Evolutionary conservation across 2,329 filamentous ascomycete species (phyloP), one percentile per base, ranked within the genome.

Genomic region (Elsinoe australis): DNA sequence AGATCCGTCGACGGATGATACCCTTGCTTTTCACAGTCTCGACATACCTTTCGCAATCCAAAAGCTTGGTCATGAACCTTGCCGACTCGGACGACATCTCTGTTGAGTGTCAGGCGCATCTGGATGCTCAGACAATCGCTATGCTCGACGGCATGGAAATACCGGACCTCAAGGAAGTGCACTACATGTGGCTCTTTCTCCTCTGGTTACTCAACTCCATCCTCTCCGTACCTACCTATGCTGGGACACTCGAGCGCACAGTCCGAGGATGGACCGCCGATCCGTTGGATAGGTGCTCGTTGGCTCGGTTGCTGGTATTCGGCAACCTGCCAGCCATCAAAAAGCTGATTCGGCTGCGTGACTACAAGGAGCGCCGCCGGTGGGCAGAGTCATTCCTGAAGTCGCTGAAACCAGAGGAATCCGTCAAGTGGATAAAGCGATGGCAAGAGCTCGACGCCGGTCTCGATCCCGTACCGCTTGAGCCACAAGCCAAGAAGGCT

Each of bases 141-240:
- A 44, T 50, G 36, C 19, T 42, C 22, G 26, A 38, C 8, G 48
- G 48, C 10, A 22, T 50, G 10, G 35, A 41, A 9, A 6, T 36
- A 21, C 17, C 35, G 12, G 39, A 50, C n/a, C 48, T 50, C 6
- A 44, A 35, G 14, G 28, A 39, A 14, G 24, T 44, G 14, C 48
- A 50, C 31, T 50, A 50, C 48, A 44, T 42, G 31, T 50, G 48
- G 48, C 31, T 50, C n/a, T 50, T 50, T 39, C 29, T 50, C n/a
- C 18, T 44, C 3, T 50, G 48, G 48, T 17, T 50, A 1, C 39
- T 50, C 48, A 50, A 50, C n/a, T 44, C 48, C 28, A 35, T 50
- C 17, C 24, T 46, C 22, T 44, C 36, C 38, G 15, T 39, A 8
- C 48, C 48, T 1, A 50, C 36, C 8, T 50, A 50, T 24, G 48